Evolutionary conservation across 2,329 filamentous ascomycete genomes (phyloP), one percentile per base, ranked within the genome.

Genomic region (Pseudogymnoascus sp.): DNA sequence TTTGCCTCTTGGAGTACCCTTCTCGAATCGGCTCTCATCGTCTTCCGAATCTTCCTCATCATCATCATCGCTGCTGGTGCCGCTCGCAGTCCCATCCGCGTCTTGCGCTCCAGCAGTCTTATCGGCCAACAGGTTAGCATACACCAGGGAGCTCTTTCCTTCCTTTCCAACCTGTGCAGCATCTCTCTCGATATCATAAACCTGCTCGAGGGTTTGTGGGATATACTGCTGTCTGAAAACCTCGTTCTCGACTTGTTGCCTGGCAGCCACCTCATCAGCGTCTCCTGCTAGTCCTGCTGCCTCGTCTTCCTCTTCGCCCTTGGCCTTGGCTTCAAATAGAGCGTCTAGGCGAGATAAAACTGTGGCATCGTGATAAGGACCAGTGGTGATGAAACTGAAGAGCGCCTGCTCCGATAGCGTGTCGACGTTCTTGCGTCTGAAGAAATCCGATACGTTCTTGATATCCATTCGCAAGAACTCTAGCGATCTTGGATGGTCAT

Each of bases 381-480:
- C 88, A 0, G 81, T 77, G 0, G 87, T 91, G 71, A 97, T 86
- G 76, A 96, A 97, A 68, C 87, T 84, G 77, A 96, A 99, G 10
- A 92, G 80, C n/a, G 83, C 79, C 33, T 89, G 85, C 75, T 97
- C 93, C 1, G 87, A 78, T 2, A 99, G 80, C 0, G 86, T 88
- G 66, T 96, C 87, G 1, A 97, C 91, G 42, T 88, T 89, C 74
- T 96, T 88, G 19, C 90, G 84, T 31, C 87, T 82, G 84, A 97
- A 99, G 77, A 96, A 99, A 75, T 96, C 91, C 21, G 87, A 89
- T 1, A 96, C 86, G 73, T 99, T 99, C 81, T 97, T 97, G 76
- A 99, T 92, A 73, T 99, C 95, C 93, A 97, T 97, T 35, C 95
- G 87, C 70, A 99, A 77, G 73, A 99, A 99, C 74, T 97, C 93